Base-by-base conservation (phyloP, 768 basidiomycete species). In the Boletus subparvulus region DNA sequence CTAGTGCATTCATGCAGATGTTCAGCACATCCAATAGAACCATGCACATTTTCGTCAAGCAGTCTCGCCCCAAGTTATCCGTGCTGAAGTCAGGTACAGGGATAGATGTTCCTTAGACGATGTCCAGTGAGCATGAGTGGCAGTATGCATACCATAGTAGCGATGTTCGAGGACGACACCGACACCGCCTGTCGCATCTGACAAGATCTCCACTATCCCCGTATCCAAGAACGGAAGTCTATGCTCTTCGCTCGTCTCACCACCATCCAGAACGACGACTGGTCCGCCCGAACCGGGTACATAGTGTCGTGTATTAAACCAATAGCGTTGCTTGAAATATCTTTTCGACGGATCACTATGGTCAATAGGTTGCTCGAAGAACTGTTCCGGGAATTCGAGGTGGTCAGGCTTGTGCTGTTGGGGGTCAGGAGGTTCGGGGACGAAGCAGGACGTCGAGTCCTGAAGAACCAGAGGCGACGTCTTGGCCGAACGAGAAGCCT, bases 131-230 rank as follows among this genome's bases (percentile, higher is more conserved):
- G 16, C 52, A 52, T 44, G 21, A 36, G 21, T 21, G 49, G 12
- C 19, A 36, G 8, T 30, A 28, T 63, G 32, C 75, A 14, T 55
- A 75, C 94, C 92, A 68, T 96, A 96, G 70, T 89, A 93, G 59
- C 94, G 82, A 70, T 98, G 94, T 69, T 98, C 94, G 36, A 98
- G 78, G n/a, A 98, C 83, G 39, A 97, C 82, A 19, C 90, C 88
- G 7, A 98, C 78, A 5, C 96, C 96, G n/a, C 85, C 82, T 0
- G 93, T 96, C 19, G 87, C 88, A 52, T 82, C 85, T 3, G 90
- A 78, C 53, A 98, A 76, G 55, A 97, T 95, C 44, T 92, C 89
- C 8, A 90, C 82, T 59, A 98, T 95, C 2, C 94, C 91, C 0
- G 83, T 87, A 59, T 91, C 86, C 61, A 78, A 65, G 66, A 77